Base-by-base conservation (phyloP, 2,329 filamentous ascomycete genomes). In the Westerdykella ornata region DNA sequence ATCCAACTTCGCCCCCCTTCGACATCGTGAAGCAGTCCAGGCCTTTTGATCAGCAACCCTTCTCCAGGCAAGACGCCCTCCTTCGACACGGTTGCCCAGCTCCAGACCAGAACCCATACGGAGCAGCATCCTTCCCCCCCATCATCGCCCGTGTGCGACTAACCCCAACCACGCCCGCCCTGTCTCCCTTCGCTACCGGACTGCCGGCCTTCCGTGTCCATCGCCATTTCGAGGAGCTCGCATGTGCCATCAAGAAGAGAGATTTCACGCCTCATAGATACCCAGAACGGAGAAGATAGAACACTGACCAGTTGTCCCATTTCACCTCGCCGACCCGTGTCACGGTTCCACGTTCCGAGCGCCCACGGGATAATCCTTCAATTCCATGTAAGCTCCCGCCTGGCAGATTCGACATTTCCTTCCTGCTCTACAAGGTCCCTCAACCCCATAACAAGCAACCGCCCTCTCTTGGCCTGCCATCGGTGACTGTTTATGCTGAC, bases 361-460 rank as follows among this genome's bases (percentile, higher is more conserved):
- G 44, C 46, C 41, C 45, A 33, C 36, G 42, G 42, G 44, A 38
- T 49, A 44, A 46, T 50, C 51, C 53, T 48, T 47, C 46, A 44
- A 52, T 50, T 53, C 51, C 49, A 57, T 47, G 62, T 65, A 60
- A 54, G 60, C 59, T 51, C 48, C 57, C 54, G 56, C 60, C 56
- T 61, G 51, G 40, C 52, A 29, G 16, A 14, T 28, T 12, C 29
- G 30, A 33, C n/a, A 5, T 17, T 33, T 37, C 41, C 44, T 46
- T 39, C 44, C 29, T 18, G 14, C 14, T 32, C 41, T 56, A 54
- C 51, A 56, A 51, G 46, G 44, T 44, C 41, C 44, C 43, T 44
- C 53, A 46, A 54, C 49, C 47, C 46, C 45, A 47, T 47, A 39
- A 43, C 12, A 11, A 7, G 22, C 22, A 26, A 26, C 38, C n/a